Evolutionary conservation across 352 stramenopile genomes (phyloP), one percentile per base, ranked within the genome.

Genomic region (Phytophthora pistaciae): DNA sequence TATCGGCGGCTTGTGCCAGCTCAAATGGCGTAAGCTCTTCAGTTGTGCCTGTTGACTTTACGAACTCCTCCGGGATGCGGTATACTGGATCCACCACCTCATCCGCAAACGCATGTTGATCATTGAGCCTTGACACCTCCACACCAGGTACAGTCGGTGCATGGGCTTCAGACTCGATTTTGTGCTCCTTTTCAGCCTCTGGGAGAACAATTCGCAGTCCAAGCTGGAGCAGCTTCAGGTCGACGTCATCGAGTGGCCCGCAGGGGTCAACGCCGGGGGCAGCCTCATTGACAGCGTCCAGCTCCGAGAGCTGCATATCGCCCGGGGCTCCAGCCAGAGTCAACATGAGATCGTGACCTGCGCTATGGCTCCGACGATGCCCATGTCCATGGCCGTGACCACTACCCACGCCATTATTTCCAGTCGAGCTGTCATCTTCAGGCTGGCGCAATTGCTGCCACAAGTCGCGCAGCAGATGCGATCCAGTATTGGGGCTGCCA

Each of bases 361-460:
- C 64, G 64, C 74, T 81, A 46, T 57, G 57, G 33, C 57, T 78
- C 10, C 73, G 60, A 63, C 38, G 60, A 25, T 81, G 74, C 0
- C 66, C 60, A 36, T 73, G 54, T 1, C 60, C 64, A 29, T 73
- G 54, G 1, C 60, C 64, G 20, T 73, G 59, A 1, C 58, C 49
- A 20, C 38, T 31, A n/a, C 25, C 8, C 46, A 68, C 66, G 27
- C 72, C 68, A 33, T 50, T 77, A 29, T 57, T 78, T 1, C 61
- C 66, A 44, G 66, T 69, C 1, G 69, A 36, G 4, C 78, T 67
- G 5, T 90, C 80, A 14, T 93, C 87, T 29, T 94, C 84, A 14
- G 77, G 72, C 52, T 88, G 88, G 56, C 87, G 91, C 3, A 93
- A 56, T 67, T 94, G 87, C 11, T 94, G 87, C 87, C 87, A 94